These are phyloP conservation scores for Bisporella sp. DNA, from an alignment of 2,329 filamentous ascomycete genomes.

Conservation along the genomic window DNA sequence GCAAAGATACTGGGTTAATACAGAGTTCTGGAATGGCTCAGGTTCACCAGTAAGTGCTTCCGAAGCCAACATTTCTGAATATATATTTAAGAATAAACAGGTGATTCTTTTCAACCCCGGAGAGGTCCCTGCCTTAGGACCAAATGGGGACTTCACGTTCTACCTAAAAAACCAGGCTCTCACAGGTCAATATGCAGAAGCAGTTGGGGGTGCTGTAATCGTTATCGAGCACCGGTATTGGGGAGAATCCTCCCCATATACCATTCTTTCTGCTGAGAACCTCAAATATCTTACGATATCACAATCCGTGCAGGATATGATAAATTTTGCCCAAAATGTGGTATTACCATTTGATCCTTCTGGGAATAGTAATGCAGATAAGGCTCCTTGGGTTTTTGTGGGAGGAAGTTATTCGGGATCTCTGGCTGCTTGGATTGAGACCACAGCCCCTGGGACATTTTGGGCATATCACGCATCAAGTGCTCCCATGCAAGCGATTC, in stretches of 20 bases:
- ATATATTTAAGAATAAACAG: slow-evolving; percentile 2
- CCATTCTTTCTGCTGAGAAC: slow-evolving; percentile 40
- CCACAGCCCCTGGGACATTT: slow-evolving; percentile 42
- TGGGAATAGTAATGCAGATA: slow-evolving; percentile 37
- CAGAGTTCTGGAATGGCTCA: slow-evolving; percentile 41
- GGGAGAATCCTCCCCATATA: slow-evolving; percentile 44
- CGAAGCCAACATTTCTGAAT: slow-evolving; percentile 16
- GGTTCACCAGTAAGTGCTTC: slow-evolving; percentile 38
- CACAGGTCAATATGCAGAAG: slow-evolving; percentile 40
- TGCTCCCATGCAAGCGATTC: slow-evolving; percentile 44
- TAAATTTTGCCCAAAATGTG: slow-evolving; percentile 43
- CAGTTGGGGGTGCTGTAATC: slow-evolving; percentile 42
- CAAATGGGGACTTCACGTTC: slow-evolving; percentile 37
- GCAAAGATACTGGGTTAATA: slow-evolving; percentile 44
- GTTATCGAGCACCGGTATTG: slow-evolving; percentile 50
- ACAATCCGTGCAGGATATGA: slow-evolving; percentile 44
- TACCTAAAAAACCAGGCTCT: slow-evolving; percentile 30
- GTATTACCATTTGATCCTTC: slow-evolving; percentile 42
- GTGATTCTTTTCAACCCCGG: slow-evolving; percentile 41
- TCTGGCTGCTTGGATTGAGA: slow-evolving; percentile 45
- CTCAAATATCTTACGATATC: slow-evolving; percentile 44
- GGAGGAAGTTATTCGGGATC: slow-evolving; percentile 50
- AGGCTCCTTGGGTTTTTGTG: slow-evolving; percentile 45
- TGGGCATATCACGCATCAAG: slow-evolving; percentile 50
- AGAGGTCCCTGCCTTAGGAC: slow-evolving; percentile 37